Base-by-base conservation (phyloP, 1,284 basidiomycete species). In the Cutaneotrichosporon curvatum region DNA sequence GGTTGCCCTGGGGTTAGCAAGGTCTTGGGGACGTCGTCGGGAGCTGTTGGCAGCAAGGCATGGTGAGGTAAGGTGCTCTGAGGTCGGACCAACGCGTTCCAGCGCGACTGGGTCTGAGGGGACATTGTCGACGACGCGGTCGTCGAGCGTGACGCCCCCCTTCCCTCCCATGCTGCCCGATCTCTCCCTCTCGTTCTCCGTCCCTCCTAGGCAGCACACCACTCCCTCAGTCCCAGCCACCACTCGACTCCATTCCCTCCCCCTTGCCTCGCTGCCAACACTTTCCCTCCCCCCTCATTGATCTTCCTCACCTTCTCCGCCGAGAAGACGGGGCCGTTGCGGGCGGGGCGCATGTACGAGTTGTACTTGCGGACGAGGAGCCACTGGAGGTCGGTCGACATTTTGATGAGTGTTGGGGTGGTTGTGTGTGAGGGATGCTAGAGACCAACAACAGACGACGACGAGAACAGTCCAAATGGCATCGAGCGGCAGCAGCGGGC, bases 291-390 rank as follows among this genome's bases (percentile, higher is more conserved):
- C 32, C 32, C 11, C 28, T 14, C 9, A 8, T 30, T 30, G 28
- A 15, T 34, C 32, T 21, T 18, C 22, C 83, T 65, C 70, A 88
- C 87, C 57, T 83, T 80, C 78, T 90, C 87, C 71, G 76, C 82
- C 61, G 86, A 87, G 75, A 90, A 87, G 66, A 82, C 70, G 43
- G 82, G 84, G 32, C 86, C 85, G 65, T 83, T 82, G 39, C 73
- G 68, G 81, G 41, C 84, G 76, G 88, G 87, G 70, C 87, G 84
- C 54, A 85, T 75, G 80, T 83, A 88, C 57, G 85, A 83, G 79
- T 84, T 90, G 76, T 78, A 77, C 65, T 85, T 83, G 84, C 88
- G 85, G 73, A 90, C 71, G 59, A 91, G 83, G 70, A 88, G 81
- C 88, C 88, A 92, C 76, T 88, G 79, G 72, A 91, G 84, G 73